Percentiles rank a stretch among this genome's conserved stretches.
These are phyloP conservation scores for Lodderomyces parapsilosis DNA, from an alignment of 1,139 yeast genomes.

Conservation along the genomic window DNA sequence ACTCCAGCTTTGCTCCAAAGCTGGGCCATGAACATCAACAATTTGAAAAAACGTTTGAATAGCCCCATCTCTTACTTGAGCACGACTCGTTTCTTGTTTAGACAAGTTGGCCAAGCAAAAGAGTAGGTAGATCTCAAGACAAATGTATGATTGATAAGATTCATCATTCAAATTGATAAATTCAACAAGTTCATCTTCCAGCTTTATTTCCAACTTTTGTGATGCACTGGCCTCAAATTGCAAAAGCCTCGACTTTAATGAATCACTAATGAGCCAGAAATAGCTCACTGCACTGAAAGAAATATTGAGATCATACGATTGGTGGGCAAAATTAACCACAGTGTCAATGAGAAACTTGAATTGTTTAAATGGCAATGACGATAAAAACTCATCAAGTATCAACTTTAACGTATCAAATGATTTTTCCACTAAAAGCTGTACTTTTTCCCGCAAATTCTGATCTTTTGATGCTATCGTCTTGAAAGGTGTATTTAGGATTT, in stretches of 20 bases:
- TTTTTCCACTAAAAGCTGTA: constrained; percentile 50
- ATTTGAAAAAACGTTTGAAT: constrained; percentile 85
- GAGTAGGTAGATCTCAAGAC: constrained; percentile 61
- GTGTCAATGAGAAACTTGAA: constrained; percentile 68
- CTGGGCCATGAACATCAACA: constrained; percentile 71
- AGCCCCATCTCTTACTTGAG: constrained; percentile 86
- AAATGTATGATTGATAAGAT: constrained; percentile 24
- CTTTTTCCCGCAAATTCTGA: constrained; percentile 32
- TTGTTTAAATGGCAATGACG: constrained; percentile 62
- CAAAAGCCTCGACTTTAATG: constrained; percentile 40
- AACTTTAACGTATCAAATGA: constrained; percentile 81
- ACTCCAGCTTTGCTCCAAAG: constrained; percentile 54
- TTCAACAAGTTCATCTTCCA: constrained; percentile 21
- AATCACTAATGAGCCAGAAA: constrained; percentile 88
- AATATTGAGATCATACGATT: constrained; percentile 71
- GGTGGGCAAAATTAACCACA: constrained; percentile 68
- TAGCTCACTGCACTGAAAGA: constrained; percentile 89
- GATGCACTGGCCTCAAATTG: constrained; percentile 19
- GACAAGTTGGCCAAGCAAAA: constrained; percentile 62
- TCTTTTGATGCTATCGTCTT: constrained; percentile 22
- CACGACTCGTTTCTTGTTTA: constrained; percentile 49
- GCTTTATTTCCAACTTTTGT: constrained; percentile 11
- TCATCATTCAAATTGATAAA: constrained; percentile 16
- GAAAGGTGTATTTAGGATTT: constrained; percentile 70
- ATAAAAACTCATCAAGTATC: constrained; percentile 80